Conservation (phyloP, 2,329 filamentous ascomycete genomes). For the Fusarium oligoseptatum region DNA sequence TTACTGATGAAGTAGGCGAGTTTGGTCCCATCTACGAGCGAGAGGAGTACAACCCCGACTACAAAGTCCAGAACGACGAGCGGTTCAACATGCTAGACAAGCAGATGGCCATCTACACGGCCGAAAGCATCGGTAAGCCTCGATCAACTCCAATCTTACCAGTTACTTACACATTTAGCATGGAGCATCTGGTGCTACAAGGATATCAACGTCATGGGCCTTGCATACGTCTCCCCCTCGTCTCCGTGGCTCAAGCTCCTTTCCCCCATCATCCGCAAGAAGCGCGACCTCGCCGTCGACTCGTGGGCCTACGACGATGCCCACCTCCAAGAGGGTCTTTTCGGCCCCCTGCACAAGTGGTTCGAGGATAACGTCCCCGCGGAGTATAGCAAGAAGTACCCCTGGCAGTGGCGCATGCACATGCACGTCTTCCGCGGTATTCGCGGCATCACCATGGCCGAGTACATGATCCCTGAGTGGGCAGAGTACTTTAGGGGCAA, state of each 20-base stretch:
- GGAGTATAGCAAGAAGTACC: slow-evolving; percentile 60
- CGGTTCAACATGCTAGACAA: slow-evolving; percentile 57
- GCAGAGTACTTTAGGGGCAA: slow-evolving; percentile 66
- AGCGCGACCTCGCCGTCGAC: slow-evolving; percentile 65
- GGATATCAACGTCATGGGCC: slow-evolving; percentile 67
- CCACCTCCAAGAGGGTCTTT: slow-evolving; percentile 51
- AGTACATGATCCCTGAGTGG: slow-evolving; percentile 66
- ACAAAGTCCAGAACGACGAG: slow-evolving; percentile 48
- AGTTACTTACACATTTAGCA: slow-evolving; percentile 38
- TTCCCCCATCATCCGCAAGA: slow-evolving; percentile 66
- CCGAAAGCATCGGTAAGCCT: slow-evolving; percentile 37
- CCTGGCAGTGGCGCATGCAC: slow-evolving; percentile 62
- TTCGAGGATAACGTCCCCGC: slow-evolving; percentile 60
- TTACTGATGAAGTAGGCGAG: slow-evolving; percentile 50
- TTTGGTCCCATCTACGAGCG: slow-evolving; percentile 63
- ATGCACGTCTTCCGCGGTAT: slow-evolving; percentile 61
- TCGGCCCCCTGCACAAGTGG: slow-evolving; percentile 55
- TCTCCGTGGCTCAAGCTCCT: slow-evolving; percentile 64
- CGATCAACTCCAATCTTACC: not conserved
- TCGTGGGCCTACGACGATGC: slow-evolving; percentile 62
- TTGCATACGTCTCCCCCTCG: slow-evolving; percentile 62
- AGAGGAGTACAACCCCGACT: slow-evolving; percentile 50
- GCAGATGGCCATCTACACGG: slow-evolving; percentile 54
- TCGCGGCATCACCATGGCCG: slow-evolving; percentile 57
- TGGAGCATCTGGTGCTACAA: slow-evolving; percentile 74